Conservation (phyloP, 2,329 filamentous ascomycete species). For the Grosmannia penicillata region DNA sequence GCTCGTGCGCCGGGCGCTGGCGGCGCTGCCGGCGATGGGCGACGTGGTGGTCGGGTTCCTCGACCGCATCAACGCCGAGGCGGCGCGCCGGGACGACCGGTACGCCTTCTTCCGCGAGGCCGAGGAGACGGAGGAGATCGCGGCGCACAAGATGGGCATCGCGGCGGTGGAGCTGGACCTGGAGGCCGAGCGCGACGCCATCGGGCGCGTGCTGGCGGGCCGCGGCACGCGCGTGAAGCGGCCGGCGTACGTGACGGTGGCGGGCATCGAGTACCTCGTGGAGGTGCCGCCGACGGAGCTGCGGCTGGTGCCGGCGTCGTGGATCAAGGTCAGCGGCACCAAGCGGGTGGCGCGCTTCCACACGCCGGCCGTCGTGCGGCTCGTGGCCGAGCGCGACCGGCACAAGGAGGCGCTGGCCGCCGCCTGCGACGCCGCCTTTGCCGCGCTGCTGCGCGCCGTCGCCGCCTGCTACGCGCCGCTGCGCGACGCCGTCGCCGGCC, state of each 20-base stretch:
- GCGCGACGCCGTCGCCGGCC: slow-evolving; percentile 72
- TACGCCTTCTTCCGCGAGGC: slow-evolving; percentile 84
- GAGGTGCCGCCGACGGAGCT: slow-evolving; percentile 80
- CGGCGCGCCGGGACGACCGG: slow-evolving; percentile 79
- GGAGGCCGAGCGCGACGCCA: slow-evolving; percentile 56
- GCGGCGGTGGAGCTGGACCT: slow-evolving; percentile 85
- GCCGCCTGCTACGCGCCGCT: slow-evolving; percentile 76
- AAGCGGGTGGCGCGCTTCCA: slow-evolving; percentile 89
- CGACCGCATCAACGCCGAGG: slow-evolving; percentile 70
- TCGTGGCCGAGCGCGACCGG: slow-evolving; percentile 80
- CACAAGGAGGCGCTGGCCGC: slow-evolving; percentile 87
- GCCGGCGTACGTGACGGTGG: slow-evolving; percentile 59
- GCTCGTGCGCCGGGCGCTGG: slow-evolving; percentile 57
- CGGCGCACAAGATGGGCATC: slow-evolving; percentile 79
- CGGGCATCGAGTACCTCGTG: slow-evolving; percentile 88
- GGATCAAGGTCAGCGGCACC: slow-evolving; percentile 88
- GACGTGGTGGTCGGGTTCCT: slow-evolving; percentile 60
- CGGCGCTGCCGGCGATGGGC: slow-evolving; percentile 61
- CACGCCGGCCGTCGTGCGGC: slow-evolving; percentile 72
- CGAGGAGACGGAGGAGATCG: slow-evolving; percentile 78
- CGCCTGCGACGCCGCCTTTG: slow-evolving; percentile 77
- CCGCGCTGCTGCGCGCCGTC: slow-evolving; percentile 55
- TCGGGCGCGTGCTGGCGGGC: slow-evolving; percentile 49
- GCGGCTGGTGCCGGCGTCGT: slow-evolving; percentile 81
- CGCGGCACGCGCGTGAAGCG: slow-evolving; percentile 49